Evolutionary conservation across 345 rosid species (phyloP), one percentile per base, ranked within the genome.

Genomic region (Erodium maritimum): DNA sequence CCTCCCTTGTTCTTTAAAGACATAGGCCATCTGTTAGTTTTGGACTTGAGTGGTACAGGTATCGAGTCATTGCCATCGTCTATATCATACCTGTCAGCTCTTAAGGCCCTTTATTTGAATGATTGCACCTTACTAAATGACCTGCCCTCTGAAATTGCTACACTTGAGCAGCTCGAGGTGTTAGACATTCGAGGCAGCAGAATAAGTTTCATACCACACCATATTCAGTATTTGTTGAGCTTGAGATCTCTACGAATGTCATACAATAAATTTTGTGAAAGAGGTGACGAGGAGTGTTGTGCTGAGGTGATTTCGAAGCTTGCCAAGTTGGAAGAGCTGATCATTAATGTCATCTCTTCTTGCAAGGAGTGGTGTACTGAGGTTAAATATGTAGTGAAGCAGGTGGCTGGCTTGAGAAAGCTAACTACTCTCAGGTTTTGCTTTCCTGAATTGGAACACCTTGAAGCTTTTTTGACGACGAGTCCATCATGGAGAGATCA

Each of bases 141-240:
- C 20, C 34, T 67, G 54, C 66, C 71, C 12, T 52, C 45, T 0
- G 13, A 56, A 29, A 50, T 61, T 5, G 71, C 19, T 56, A 59
- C 61, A 21, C 61, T 67, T 50, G 17, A 17, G 5, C 46, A 37
- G 11, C 71, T 67, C 4, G 65, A 61, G 57, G 66, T 67, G 37
- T 65, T 67, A 37, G 71, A 61, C 52, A 67, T 56, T 61, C 54
- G 65, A 29, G 61, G 65, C 57, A 60, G 65, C 58, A 51, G 61
- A 23, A 56, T 67, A 50, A 56, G 21, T 23, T 67, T 61, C 65
- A 55, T 67, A 25, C 66, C 71, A 16, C n/a, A 7, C 33, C 61
- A 61, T 11, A 56, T 67, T 18, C 23, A 14, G 23, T 51, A 61
- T 17, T 54, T 67, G 21, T 18, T 56, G 16, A 23, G 50, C 52